Evolutionary conservation across 768 basidiomycete genomes (phyloP), one percentile per base, ranked within the genome.

Genomic region (Thelephora aurantiotincta): DNA sequence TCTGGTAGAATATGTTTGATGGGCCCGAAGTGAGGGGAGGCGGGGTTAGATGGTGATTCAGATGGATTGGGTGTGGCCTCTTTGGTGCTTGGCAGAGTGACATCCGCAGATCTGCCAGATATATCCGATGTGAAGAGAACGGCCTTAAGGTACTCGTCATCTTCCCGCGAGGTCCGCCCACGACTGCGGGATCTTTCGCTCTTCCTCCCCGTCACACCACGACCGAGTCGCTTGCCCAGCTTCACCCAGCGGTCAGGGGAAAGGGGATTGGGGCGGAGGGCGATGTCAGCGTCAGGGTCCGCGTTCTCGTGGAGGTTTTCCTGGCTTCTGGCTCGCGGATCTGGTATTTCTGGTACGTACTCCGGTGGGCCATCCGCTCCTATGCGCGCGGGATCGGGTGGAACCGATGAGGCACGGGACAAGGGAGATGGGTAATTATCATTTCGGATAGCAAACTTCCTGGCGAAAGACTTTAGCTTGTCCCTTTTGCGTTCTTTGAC

Each of bases 401-500:
- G 80, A 6, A 82, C 78, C 6, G 78, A 79, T 2, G 74, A 77
- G 16, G 80, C 64, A 20, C 80, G 72, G 11, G 54, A 55, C 30
- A 46, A 18, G 13, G 45, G 33, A 7, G 26, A 11, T 7, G 18
- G 16, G 33, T 13, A 18, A 2, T 45, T 30, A n/a, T 43, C 30
- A 23, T 48, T 7, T 41, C 54, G 42, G 11, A 59, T 62, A 22
- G 71, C 68, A 48, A 86, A 65, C 54, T 72, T 74, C 55, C 77
- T 80, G 14, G 85, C 86, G 43, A 92, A 65, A 44, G 75, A 78
- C 61, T 77, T 82, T 51, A 94, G 64, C 43, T 73, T 74, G 61
- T 92, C 84, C 34, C 88, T 77, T 63, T 81, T 94, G 46, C 82
- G 72, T 48, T 77, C 74, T 48, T 74, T 75, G 30, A 67, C 68